phyloP scores from a whole-genome alignment of 2,329 filamentous ascomycete genomes.

The Verticillium tricorpus region DNA sequence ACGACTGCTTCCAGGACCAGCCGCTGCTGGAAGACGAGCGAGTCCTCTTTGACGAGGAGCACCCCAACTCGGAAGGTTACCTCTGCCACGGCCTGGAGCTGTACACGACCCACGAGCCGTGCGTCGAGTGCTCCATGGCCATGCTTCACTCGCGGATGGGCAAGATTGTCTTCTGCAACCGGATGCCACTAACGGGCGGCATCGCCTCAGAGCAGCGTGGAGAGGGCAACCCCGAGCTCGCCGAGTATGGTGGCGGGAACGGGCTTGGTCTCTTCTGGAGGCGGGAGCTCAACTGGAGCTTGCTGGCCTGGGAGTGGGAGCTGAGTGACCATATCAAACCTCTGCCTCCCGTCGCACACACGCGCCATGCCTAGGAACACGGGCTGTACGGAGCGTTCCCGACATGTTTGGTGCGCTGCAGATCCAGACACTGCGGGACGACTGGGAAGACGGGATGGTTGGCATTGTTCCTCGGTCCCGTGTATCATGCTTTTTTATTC shows the following conservation, averaged over 20 bases:
- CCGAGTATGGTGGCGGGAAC: conserved; percentile 42
- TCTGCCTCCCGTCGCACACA: conserved; percentile 36
- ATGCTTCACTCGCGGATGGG: conserved; percentile 91
- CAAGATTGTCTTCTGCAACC: conserved; percentile 72
- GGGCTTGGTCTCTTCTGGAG: conserved; percentile 68
- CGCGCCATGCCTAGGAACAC: conserved; percentile 37
- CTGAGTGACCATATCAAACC: conserved; percentile 33
- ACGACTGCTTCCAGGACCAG: conserved; percentile 62
- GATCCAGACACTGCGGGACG: background rate
- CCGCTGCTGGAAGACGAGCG: conserved; percentile 66
- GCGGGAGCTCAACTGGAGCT: conserved; percentile 80
- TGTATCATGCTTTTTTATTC: background rate
- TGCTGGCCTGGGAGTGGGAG: conserved; percentile 75
- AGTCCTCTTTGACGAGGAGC: conserved; percentile 58
- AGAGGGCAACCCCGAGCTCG: conserved; percentile 33
- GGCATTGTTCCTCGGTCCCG: background rate
- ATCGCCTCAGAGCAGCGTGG: conserved; percentile 71
- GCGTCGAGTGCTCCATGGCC: conserved; percentile 95
- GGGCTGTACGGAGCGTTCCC: background rate
- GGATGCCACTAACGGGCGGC: conserved; percentile 78
- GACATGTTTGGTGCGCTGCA: background rate
- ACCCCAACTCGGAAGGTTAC: conserved; percentile 73
- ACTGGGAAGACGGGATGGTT: background rate
- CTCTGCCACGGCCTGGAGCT: conserved; percentile 91
- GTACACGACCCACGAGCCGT: conserved; percentile 93